Percentiles rank a stretch among this genome's conserved stretches.
These are phyloP conservation scores for Boletus coccyginus DNA, from an alignment of 768 basidiomycete species.

Conservation along the genomic window DNA sequence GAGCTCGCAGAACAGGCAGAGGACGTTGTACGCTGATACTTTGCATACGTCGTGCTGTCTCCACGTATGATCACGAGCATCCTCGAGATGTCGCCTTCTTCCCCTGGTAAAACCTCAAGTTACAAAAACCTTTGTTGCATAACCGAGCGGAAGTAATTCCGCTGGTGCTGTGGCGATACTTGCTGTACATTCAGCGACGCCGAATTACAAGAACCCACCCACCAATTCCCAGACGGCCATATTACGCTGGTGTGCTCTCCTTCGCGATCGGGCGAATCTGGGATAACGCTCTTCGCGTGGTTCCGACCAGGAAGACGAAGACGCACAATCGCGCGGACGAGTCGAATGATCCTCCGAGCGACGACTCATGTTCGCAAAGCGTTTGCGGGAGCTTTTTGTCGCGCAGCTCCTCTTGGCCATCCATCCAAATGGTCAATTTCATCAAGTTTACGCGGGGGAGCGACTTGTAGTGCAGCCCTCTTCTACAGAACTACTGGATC, in stretches of 20 bases:
- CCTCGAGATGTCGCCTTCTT: conserved; percentile 17
- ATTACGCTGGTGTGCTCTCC: not conserved
- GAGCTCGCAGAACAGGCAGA: conserved; percentile 14
- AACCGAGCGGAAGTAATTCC: conserved; percentile 17
- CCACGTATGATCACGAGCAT: conserved; percentile 21
- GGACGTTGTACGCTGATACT: conserved; percentile 16
- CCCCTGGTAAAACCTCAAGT: conserved; percentile 15
- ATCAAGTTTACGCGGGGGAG: conserved; percentile 22
- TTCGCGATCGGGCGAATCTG: conserved; percentile 22
- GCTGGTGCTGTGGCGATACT: conserved; percentile 31
- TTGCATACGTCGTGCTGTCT: conserved; percentile 28
- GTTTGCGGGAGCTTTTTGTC: conserved; percentile 21
- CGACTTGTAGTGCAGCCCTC: conserved; percentile 20
- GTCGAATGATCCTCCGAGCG: not conserved
- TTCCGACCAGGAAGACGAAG: not conserved
- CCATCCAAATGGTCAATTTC: conserved; percentile 20
- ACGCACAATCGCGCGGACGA: not conserved
- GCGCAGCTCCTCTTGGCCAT: conserved; percentile 23
- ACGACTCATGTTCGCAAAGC: conserved; percentile 9
- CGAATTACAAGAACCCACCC: conserved; percentile 27
- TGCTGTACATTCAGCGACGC: conserved; percentile 30
- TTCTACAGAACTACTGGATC: conserved; percentile 8
- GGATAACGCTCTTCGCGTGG: conserved; percentile 19
- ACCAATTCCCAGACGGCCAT: too few relatives aligned
- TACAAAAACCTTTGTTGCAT: conserved; percentile 21